These are phyloP conservation scores for Aureobasidium sp. DNA, from an alignment of 2,329 filamentous ascomycete species.

Conservation along the genomic window DNA sequence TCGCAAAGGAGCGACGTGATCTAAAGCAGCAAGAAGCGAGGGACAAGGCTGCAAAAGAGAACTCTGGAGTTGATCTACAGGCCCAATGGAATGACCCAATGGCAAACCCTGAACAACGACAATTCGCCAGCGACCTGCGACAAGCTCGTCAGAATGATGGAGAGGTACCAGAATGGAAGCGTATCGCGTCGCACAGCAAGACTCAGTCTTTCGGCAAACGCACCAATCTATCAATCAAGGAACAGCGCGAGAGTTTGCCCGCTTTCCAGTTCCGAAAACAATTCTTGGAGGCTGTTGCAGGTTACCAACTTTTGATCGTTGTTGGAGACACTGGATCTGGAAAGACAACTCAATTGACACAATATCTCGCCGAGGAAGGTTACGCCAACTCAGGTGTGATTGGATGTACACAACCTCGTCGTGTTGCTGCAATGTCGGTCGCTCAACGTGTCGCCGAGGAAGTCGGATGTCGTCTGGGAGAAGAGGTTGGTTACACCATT, in stretches of 20 bases:
- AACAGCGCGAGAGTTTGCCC: conserved; percentile 83
- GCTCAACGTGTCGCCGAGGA: conserved; percentile 95
- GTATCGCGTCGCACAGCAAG: conserved; percentile 64
- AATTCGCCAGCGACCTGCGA: conserved; percentile 83
- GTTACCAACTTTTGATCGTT: conserved; percentile 89
- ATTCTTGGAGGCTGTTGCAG: conserved; percentile 75
- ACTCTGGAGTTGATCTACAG: conserved; percentile 71
- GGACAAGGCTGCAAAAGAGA: conserved; percentile 66
- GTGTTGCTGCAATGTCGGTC: conserved; percentile 96
- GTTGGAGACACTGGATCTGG: conserved; percentile 96
- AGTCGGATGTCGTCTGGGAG: conserved; percentile 81
- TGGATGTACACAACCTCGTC: conserved; percentile 91
- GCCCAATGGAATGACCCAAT: conserved; percentile 97
- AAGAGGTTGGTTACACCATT: conserved; percentile 94
- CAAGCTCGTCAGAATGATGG: conserved; percentile 55
- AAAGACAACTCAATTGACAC: conserved; percentile 93
- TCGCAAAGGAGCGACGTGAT: conserved; percentile 87
- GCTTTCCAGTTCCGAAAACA: conserved; percentile 84
- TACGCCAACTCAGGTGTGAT: conserved; percentile 84
- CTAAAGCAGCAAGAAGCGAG: conserved; percentile 81
- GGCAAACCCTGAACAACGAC: conserved; percentile 73
- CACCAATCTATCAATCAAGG: conserved; percentile 86
- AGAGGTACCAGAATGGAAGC: conserved; percentile 86
- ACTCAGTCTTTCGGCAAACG: conserved; percentile 78
- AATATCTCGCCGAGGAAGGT: conserved; percentile 88